Percentiles rank a stretch among this genome's conserved stretches.
Evolutionary conservation across 2,329 filamentous ascomycete species (phyloP).

Genomic region (Sclerotinia borealis): DNA sequence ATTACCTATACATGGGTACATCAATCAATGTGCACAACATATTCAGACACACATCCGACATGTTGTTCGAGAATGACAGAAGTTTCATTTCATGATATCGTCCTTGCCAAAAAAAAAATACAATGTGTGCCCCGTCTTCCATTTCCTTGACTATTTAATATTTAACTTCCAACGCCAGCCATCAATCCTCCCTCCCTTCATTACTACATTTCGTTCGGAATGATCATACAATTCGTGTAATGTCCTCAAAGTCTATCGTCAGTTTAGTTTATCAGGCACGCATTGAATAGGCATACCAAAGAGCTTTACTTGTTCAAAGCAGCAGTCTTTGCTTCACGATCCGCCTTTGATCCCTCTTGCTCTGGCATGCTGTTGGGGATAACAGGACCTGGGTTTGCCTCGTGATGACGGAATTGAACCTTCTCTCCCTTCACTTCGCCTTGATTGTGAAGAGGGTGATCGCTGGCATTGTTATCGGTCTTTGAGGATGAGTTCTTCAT

Average conservation of each 20-base stretch:
- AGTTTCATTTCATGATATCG: not conserved
- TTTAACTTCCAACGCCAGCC: slow-evolving; percentile 7
- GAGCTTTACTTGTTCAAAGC: slow-evolving; percentile 17
- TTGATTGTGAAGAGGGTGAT: slow-evolving; percentile 33
- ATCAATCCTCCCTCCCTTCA: not conserved
- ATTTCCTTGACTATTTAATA: not conserved
- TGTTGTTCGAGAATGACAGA: not conserved
- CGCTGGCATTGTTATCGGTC: slow-evolving; percentile 34
- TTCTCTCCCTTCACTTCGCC: slow-evolving; percentile 40
- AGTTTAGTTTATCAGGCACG: not conserved
- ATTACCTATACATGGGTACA: no score
- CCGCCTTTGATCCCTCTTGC: slow-evolving; percentile 60
- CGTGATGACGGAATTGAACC: slow-evolving; percentile 44
- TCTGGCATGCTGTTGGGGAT: slow-evolving; percentile 47
- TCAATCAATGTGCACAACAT: not conserved
- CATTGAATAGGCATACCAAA: slow-evolving; percentile 20
- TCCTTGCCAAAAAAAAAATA: slow-evolving; percentile 1
- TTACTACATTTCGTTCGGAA: not conserved
- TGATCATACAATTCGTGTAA: not conserved
- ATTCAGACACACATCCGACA: not conserved
- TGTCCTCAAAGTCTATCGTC: not conserved
- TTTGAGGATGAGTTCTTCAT: slow-evolving; percentile 34
- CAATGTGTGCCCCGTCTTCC: not conserved
- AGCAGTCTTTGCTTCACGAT: slow-evolving; percentile 45
- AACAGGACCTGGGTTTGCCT: slow-evolving; percentile 53